phyloP scores from a whole-genome alignment of 176 grass and related monocot species.

The Lolium rigidum region DNA sequence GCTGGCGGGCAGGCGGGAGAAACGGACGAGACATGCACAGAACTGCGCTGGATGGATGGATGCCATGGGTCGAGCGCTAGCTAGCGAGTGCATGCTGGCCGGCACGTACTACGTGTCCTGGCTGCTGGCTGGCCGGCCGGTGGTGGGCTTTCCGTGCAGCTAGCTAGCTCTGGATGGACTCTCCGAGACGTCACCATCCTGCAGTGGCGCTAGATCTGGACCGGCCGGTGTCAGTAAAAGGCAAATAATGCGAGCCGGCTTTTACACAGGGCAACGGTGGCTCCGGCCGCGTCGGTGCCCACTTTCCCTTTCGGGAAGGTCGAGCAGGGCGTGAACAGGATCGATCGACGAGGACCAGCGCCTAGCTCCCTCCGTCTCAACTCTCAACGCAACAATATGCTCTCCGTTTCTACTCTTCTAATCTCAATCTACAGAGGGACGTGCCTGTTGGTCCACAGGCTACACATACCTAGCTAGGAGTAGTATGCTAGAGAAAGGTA shows the following conservation, averaged over 20 bases:
- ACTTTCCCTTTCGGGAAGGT: conserved; percentile 60
- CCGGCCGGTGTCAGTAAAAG: background rate
- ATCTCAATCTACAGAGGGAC: too few species aligned
- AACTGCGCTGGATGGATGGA: background rate
- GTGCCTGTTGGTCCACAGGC: too few species aligned
- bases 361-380: background rate
- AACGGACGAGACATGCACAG: background rate
- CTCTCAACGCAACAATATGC: too few species aligned
- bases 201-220: conserved; percentile 43
- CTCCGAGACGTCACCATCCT: conserved; percentile 39
- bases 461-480: too few species aligned
- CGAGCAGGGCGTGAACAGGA: conserved; percentile 25
- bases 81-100: too few species aligned
- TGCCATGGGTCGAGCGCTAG: background rate
- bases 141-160: conserved; percentile 5
- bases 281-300: conserved; percentile 14
- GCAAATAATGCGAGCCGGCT: background rate
- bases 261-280: background rate
- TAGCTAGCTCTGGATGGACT: background rate
- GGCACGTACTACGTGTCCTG: background rate
- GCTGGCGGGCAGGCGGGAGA: background rate
- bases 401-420: background rate
- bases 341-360: background rate
- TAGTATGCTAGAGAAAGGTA: too few species aligned
- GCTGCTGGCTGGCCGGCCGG: background rate